Conservation (phyloP, 2,329 filamentous ascomycete genomes). For the Phialophora macrospora region DNA sequence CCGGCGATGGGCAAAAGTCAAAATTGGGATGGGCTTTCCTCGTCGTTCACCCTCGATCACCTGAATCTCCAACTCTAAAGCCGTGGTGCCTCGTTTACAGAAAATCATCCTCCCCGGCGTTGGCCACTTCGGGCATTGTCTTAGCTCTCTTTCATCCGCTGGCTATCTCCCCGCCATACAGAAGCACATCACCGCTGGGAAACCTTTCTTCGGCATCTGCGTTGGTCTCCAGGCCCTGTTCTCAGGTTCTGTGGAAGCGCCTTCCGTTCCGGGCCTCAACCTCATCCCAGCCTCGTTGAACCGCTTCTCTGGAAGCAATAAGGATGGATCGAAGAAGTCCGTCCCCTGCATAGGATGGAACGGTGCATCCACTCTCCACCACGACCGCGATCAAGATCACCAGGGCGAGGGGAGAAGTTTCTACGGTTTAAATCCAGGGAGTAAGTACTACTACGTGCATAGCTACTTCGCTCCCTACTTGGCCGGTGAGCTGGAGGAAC, state of each 20-base stretch:
- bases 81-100: constrained; percentile 50
- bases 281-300: constrained; percentile 72
- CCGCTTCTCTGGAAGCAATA: constrained; percentile 66
- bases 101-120: constrained; percentile 95
- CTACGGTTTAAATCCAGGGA: constrained; percentile 77
- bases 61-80: background rate
- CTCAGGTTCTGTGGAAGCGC: constrained; percentile 79
- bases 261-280: constrained; percentile 72
- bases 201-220: constrained; percentile 97
- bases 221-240: constrained; percentile 93
- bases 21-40: background rate
- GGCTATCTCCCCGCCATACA: constrained; percentile 83
- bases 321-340: constrained; percentile 49
- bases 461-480: constrained; percentile 84
- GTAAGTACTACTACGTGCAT: constrained; percentile 99
- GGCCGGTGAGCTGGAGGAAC: constrained; percentile 72
- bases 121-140: constrained; percentile 95
- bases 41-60: background rate
- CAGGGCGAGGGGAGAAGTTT: constrained; percentile 56
- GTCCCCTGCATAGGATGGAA: constrained; percentile 99
- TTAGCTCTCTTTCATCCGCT: constrained; percentile 78
- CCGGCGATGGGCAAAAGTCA: background rate
- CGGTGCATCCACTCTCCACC: constrained; percentile 69
- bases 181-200: constrained; percentile 83
- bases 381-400: constrained; percentile 35